phyloP scores from a whole-genome alignment of 2,329 filamentous ascomycete species.

The Sordariomycetes sp. region DNA sequence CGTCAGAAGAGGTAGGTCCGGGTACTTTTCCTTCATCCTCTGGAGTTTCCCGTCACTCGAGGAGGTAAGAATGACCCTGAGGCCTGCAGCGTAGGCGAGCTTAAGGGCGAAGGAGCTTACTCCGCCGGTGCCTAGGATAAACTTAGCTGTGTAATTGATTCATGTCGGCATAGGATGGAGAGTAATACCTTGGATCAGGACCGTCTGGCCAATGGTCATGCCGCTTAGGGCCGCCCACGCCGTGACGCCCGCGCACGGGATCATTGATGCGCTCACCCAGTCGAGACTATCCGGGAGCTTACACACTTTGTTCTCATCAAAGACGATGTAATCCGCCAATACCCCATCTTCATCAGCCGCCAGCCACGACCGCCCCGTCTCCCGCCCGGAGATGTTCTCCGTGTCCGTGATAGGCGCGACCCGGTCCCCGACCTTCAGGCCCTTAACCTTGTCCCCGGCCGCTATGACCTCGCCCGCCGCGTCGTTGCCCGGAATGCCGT shows the following conservation, averaged over 20 bases:
- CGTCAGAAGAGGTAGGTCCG: conserved; percentile 10
- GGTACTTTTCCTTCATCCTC: conserved; percentile 13
- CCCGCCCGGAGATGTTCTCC: not conserved
- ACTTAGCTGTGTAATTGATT: not conserved
- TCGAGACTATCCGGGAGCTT: conserved; percentile 22
- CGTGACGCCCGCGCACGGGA: conserved; percentile 29
- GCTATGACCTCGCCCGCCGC: conserved; percentile 24
- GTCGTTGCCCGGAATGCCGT: conserved; percentile 21
- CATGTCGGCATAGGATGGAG: not conserved
- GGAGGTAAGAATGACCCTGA: conserved; percentile 22
- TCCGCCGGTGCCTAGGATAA: not conserved
- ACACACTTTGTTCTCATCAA: conserved; percentile 20
- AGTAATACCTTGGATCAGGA: not conserved
- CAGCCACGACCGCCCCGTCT: conserved; percentile 17
- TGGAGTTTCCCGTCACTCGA: conserved; percentile 19
- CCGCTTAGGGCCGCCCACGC: conserved; percentile 25
- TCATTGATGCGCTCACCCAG: conserved; percentile 18
- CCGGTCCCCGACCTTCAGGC: not conserved
- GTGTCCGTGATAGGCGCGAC: not conserved
- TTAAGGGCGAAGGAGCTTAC: not conserved
- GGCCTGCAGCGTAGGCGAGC: conserved; percentile 16
- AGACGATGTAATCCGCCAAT: conserved; percentile 24
- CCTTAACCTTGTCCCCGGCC: conserved; percentile 13
- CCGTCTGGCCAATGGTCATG: not conserved
- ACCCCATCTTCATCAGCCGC: conserved; percentile 28